Base-by-base conservation (phyloP, 2,329 filamentous ascomycete genomes). In the Aspergillus phoenicis region DNA sequence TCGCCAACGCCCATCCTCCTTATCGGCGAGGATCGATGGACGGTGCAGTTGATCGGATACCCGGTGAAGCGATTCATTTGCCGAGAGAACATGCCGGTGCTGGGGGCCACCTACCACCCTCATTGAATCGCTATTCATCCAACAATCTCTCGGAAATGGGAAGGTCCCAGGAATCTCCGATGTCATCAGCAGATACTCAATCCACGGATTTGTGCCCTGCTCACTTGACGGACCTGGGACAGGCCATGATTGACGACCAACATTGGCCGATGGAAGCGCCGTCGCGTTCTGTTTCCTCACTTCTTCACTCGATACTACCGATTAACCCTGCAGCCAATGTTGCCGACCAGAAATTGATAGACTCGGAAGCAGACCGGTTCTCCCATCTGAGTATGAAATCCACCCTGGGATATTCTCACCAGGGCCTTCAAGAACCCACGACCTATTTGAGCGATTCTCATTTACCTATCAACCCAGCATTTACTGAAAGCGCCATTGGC, bases 381-480 rank as follows among this genome's bases (percentile, higher is more conserved):
- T 54, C 61, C 28, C 49, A 58, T 26, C 28, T 64, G 38, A 47
- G 57, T 17, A 53, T 65, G 28, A 48, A 62, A 47, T 59, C 62
- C 28, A 49, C 64, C 52, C 24, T 62, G n/a, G 59, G 52, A 43
- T 60, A 62, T 36, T 30, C 60, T 47, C 53, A 51, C 24, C 59
- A 62, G 28, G 22, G 52, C 20, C 45, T 60, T 13, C 59, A 58
- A 26, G 59, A 61, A 22, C 58, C 61, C 24, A 61, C 58, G n/a
- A 36, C 58, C n/a, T 65, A 63, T 41, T 48, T 70, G 20, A 66
- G 55, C 51, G 66, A 70, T 39, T 72, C 70, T 15, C 62, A 64
- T 58, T 58, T 73, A 38, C 71, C 71, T 11, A 73, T 73, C 59
- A 73, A 73, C 41, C 72, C 72, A 15, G 67, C 68, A 52, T 70